Evolutionary conservation across 768 basidiomycete genomes (phyloP).

Genomic region (Boletales sp.): DNA sequence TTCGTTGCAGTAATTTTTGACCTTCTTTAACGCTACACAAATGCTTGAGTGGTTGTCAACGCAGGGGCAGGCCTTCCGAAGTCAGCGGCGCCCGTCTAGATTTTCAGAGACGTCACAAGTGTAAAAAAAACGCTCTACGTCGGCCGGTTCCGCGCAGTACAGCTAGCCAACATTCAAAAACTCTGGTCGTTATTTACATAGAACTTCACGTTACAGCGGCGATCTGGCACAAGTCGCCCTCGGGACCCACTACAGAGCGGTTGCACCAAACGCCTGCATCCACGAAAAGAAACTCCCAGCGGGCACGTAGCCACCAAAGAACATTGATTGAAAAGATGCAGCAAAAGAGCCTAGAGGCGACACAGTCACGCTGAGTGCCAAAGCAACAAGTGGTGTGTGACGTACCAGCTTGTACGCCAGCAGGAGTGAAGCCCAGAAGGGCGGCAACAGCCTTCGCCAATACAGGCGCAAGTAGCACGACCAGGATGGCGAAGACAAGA

Average conservation of each 20-base stretch:
- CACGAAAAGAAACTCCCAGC: background rate
- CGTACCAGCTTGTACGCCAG: slow-evolving; percentile 5
- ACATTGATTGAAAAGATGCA: background rate
- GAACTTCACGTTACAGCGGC: background rate
- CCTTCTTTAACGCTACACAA: too few relatives aligned
- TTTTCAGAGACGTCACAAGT: too few relatives aligned
- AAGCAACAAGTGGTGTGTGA: background rate
- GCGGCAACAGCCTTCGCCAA: fast-evolving
- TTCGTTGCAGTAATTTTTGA: too few relatives aligned
- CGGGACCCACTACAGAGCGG: background rate
- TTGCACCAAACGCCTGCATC: slow-evolving; percentile 8
- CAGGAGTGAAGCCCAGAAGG: background rate
- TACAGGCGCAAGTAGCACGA: background rate
- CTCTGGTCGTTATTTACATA: too few relatives aligned
- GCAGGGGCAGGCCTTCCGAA: too few relatives aligned
- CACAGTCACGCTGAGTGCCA: background rate
- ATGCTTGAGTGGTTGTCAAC: too few relatives aligned
- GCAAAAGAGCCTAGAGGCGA: slow-evolving; percentile 8
- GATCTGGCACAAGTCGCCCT: too few relatives aligned
- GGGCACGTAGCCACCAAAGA: slow-evolving; percentile 5
- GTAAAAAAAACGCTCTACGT: too few relatives aligned
- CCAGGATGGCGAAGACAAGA: background rate
- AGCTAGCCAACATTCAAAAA: too few relatives aligned
- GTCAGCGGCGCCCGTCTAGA: too few relatives aligned
- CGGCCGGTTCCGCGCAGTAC: too few relatives aligned